phyloP scores from a whole-genome alignment of 2,329 filamentous ascomycete genomes.

The Tolypocladium capitatum region DNA sequence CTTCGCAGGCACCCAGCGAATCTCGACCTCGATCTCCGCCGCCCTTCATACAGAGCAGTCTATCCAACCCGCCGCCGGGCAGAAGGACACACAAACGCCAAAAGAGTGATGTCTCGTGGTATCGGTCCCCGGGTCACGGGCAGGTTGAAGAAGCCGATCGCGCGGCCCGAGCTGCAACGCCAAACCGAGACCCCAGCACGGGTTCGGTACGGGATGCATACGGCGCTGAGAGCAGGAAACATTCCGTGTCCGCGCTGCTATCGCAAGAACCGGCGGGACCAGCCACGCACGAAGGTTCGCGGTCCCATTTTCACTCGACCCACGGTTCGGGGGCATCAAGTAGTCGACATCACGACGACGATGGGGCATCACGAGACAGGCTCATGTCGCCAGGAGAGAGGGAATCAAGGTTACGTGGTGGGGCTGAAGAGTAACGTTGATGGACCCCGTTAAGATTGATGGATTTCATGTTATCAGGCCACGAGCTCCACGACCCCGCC shows the following conservation, averaged over 20 bases:
- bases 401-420: neutral
- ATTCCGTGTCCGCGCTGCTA: constrained; percentile 21
- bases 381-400: constrained; percentile 1
- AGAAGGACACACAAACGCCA: constrained; percentile 20
- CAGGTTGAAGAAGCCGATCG: constrained; percentile 10
- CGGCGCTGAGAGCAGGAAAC: constrained; percentile 16
- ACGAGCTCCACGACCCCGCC: neutral
- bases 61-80: constrained; percentile 12
- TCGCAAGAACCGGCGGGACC: constrained; percentile 8
- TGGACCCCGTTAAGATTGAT: neutral
- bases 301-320: constrained; percentile 1
- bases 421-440: constrained; percentile 1
- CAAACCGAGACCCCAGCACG: constrained; percentile 6
- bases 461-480: neutral
- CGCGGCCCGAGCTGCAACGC: constrained; percentile 6
- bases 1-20: constrained; percentile 14
- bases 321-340: neutral
- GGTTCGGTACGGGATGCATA: constrained; percentile 13
- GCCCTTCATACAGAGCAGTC: constrained; percentile 14
- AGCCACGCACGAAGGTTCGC: neutral
- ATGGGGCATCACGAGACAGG: constrained; percentile 3
- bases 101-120: constrained; percentile 24
- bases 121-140: constrained; percentile 12
- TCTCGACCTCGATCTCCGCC: constrained; percentile 20
- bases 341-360: constrained; percentile 4